These are phyloP conservation scores for Camellia japonica DNA, from an alignment of 148 eudicot species.

Conservation along the genomic window DNA sequence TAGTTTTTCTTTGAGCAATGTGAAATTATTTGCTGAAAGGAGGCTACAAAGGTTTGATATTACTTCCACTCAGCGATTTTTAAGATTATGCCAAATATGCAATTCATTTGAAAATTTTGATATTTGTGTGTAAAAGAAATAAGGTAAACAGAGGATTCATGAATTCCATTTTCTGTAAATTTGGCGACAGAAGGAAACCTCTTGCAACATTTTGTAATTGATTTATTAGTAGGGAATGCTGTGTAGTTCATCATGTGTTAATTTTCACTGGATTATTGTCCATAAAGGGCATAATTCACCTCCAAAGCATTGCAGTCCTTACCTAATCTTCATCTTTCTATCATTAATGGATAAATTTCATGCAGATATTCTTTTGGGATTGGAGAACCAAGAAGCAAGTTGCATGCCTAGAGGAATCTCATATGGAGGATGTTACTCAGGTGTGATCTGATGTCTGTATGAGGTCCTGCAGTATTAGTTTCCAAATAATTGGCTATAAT, in stretches of 20 bases:
- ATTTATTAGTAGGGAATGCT: neutral
- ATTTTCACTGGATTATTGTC: too few relatives aligned
- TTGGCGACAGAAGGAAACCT: neutral
- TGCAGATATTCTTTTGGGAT: constrained; percentile 89
- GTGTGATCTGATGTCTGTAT: constrained; percentile 24
- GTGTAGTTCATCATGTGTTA: neutral
- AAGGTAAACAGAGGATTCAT: neutral
- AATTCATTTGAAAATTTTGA: neutral
- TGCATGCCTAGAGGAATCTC: constrained; percentile 94
- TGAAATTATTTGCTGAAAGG: neutral
- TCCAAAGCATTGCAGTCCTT: too few relatives aligned
- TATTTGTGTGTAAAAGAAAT: neutral
- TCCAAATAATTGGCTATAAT: neutral
- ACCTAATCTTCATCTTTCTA: too few relatives aligned
- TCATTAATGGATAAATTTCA: constrained; percentile 1
- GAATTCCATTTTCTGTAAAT: neutral
- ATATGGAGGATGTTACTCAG: constrained; percentile 97
- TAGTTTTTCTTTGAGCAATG: neutral
- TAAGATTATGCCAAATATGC: neutral
- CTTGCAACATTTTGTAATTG: neutral
- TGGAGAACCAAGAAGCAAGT: constrained; percentile 83
- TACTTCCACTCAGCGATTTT: neutral
- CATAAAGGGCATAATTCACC: too few relatives aligned
- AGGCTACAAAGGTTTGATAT: neutral
- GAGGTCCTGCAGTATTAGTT: neutral